Conservation (phyloP, 768 basidiomycete species). For the Russula sp. region DNA sequence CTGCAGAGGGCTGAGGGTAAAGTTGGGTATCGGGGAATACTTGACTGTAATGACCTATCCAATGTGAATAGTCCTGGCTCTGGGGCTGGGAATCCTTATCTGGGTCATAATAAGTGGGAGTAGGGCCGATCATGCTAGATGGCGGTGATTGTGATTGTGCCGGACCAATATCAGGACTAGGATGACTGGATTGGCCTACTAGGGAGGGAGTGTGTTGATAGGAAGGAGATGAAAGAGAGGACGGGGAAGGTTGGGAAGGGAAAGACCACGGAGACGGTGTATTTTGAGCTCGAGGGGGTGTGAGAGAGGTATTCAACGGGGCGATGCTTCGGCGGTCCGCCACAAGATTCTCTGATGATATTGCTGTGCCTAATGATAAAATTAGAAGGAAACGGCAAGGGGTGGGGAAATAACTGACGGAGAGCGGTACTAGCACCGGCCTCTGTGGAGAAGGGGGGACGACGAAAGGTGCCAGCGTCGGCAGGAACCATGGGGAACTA, state of each 20-base stretch:
- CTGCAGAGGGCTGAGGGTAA: not conserved
- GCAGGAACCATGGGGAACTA: conserved; percentile 2
- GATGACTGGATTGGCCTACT: not conserved
- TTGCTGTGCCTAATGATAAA: not conserved
- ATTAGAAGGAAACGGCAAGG: not conserved
- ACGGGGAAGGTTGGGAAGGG: conserved; percentile 3
- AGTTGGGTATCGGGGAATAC: not conserved
- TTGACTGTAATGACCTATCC: not conserved
- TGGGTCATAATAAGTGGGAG: conserved; percentile 24
- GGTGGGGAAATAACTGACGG: not conserved
- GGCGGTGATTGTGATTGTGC: not conserved
- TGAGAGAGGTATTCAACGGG: not conserved
- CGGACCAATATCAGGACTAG: not conserved
- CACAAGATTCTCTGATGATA: not conserved
- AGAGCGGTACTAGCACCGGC: not conserved
- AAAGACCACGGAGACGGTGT: conserved; percentile 1
- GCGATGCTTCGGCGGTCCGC: conserved; percentile 10
- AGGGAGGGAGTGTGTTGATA: not conserved
- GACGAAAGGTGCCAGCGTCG: not conserved
- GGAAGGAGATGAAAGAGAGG: conserved; percentile 2
- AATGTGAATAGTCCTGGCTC: conserved; percentile 14
- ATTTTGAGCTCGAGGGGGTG: not conserved
- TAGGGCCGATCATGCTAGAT: conserved; percentile 24
- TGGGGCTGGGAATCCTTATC: conserved; percentile 16
- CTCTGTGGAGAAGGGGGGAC: not conserved